phyloP scores from a whole-genome alignment of 139 green algal genomes.

The Coelastrella sp. region DNA sequence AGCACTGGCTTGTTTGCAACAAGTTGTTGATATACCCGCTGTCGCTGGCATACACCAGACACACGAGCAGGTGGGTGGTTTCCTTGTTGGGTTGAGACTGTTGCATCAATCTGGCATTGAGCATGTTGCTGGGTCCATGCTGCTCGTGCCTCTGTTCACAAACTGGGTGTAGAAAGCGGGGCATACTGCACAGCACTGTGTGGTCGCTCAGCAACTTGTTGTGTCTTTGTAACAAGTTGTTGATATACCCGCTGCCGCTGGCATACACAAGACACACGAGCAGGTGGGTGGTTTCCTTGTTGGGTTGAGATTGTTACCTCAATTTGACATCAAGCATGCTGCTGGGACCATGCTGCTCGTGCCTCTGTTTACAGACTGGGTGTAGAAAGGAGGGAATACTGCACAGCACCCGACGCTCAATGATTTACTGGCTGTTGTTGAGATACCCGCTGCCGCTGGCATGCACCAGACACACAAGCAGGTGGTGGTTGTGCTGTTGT shows the following conservation, averaged over 20 bases:
- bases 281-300: not conserved
- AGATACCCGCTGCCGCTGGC: conserved; percentile 55
- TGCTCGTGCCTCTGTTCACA: not conserved
- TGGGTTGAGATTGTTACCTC: not conserved
- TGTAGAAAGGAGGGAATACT: conserved; percentile 27
- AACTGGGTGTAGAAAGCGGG: not conserved
- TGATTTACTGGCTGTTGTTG: conserved; percentile 44
- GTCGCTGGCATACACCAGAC: conserved; percentile 54
- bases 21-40: conserved; percentile 57
- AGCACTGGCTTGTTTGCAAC: too few species aligned
- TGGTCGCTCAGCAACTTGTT: not conserved
- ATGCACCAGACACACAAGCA: conserved; percentile 54
- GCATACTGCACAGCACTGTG: too few species aligned
- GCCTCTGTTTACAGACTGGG: too few species aligned
- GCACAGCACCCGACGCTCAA: not conserved
- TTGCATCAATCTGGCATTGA: not conserved
- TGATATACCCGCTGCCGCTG: conserved; percentile 55
- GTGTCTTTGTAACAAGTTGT: conserved; percentile 40
- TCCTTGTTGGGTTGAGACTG: not conserved
- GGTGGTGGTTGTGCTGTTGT: not conserved
- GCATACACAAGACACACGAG: conserved; percentile 54
- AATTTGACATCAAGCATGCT: too few species aligned
- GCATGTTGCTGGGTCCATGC: too few species aligned
- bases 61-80: conserved; percentile 19
- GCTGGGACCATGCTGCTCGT: too few species aligned